Conservation (phyloP, 202 grass and related monocot genomes). For the Tripidium arundinaceum region DNA sequence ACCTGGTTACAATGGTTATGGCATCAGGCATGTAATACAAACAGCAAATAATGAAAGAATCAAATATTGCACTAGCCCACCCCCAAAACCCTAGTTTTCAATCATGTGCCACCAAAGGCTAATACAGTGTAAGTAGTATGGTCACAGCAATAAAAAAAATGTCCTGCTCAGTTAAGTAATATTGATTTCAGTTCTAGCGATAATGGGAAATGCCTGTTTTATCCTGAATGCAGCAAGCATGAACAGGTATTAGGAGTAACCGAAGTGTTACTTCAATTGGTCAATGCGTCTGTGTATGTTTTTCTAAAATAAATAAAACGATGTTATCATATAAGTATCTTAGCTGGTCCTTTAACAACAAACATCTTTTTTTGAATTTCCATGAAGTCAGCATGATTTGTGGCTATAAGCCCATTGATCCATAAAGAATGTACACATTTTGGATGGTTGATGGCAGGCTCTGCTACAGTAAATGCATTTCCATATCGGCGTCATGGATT, state of each 20-base stretch:
- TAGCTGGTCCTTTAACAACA: background rate
- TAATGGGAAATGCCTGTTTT: background rate
- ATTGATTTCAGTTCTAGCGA: background rate
- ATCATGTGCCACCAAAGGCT: background rate
- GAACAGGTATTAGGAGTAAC: background rate
- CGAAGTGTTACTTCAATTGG: background rate
- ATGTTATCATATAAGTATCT: conserved; percentile 8
- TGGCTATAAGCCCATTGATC: no score
- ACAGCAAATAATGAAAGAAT: conserved; percentile 7
- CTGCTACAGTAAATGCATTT: no score
- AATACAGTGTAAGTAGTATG: conserved; percentile 5
- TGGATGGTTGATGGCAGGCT: background rate
- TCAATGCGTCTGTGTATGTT: background rate
- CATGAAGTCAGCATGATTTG: no score
- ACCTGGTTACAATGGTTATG: conserved; percentile 45
- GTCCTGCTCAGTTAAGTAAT: background rate
- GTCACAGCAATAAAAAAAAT: conserved; percentile 18
- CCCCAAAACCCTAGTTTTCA: conserved; percentile 8
- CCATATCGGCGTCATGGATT: background rate
- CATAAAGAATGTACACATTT: conserved; percentile 20
- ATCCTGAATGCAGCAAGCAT: conserved; percentile 8
- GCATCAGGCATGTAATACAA: conserved; percentile 24
- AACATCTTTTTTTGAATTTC: background rate
- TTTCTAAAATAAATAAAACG: background rate
- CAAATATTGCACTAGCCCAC: background rate